A percentile compares a stretch with the other conserved stretches of the same genome.
phyloP scores from a whole-genome alignment of 2,329 filamentous ascomycete species.

The Fonsecaea erecta region DNA sequence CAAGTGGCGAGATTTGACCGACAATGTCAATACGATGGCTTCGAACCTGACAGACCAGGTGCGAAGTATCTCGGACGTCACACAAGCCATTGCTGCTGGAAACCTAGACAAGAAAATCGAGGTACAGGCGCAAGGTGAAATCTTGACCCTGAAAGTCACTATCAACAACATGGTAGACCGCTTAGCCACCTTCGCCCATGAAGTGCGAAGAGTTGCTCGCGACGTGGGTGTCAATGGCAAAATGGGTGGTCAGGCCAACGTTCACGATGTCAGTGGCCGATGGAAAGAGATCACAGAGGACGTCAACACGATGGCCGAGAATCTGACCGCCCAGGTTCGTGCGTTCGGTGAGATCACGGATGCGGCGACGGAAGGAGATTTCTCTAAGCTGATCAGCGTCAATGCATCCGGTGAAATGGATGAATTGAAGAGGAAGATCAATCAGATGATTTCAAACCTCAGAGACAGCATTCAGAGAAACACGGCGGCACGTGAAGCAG shows the following conservation, averaged over 20 bases:
- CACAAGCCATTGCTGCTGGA: slow-evolving; percentile 91
- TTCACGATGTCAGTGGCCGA: slow-evolving; percentile 86
- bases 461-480: slow-evolving; percentile 96
- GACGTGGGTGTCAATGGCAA: slow-evolving; percentile 98
- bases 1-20: slow-evolving; percentile 69
- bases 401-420: slow-evolving; percentile 99
- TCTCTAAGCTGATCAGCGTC: slow-evolving; percentile 94
- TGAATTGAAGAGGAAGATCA: slow-evolving; percentile 98
- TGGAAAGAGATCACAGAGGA: slow-evolving; percentile 99
- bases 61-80: slow-evolving; percentile 89
- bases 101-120: slow-evolving; percentile 96
- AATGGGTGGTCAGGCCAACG: slow-evolving; percentile 96
- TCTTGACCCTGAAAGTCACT: slow-evolving; percentile 89
- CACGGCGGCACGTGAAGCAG: slow-evolving; percentile 91
- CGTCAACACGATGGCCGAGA: slow-evolving; percentile 89
- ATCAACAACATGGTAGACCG: slow-evolving; percentile 99
- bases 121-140: slow-evolving; percentile 92
- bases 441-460: slow-evolving; percentile 97
- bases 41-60: slow-evolving; percentile 71
- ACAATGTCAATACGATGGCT: slow-evolving; percentile 71
- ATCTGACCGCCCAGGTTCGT: slow-evolving; percentile 91
- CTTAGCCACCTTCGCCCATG: slow-evolving; percentile 92
- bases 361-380: slow-evolving; percentile 93
- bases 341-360: slow-evolving; percentile 99
- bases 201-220: slow-evolving; percentile 92